Percentiles rank a stretch among this genome's conserved stretches.
phyloP scores from a whole-genome alignment of 345 rosid genomes.

The Populus davidiana region DNA sequence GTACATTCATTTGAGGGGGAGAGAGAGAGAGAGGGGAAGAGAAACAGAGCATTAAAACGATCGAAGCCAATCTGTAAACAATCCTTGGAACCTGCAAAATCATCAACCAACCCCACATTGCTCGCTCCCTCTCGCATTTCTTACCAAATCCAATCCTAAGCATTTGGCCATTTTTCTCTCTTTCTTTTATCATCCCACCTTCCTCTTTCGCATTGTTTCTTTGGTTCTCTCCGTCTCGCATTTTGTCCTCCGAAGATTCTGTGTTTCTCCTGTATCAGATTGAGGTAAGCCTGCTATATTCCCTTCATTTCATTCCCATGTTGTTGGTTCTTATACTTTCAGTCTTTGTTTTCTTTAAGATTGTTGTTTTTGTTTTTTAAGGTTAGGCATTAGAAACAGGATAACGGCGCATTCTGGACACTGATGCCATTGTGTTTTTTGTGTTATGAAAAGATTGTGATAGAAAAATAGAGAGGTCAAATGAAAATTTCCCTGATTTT shows the following conservation, averaged over 20 bases:
- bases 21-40: neutral
- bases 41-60: neutral
- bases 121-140: constrained; percentile 8
- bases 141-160: neutral
- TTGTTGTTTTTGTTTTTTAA: neutral
- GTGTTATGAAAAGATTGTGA: neutral
- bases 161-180: constrained; percentile 10
- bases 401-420: neutral
- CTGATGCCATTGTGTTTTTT: neutral
- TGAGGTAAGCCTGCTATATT: constrained; percentile 14
- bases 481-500: neutral
- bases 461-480: neutral
- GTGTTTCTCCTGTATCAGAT: constrained; percentile 8
- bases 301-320: neutral
- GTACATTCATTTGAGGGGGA: neutral
- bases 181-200: constrained; percentile 1
- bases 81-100: neutral
- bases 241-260: neutral
- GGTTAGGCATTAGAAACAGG: neutral
- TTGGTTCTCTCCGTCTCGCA: neutral
- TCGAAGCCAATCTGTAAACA: neutral
- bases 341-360: neutral
- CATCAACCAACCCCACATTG: constrained; percentile 1
- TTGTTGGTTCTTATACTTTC: neutral
- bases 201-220: constrained; percentile 1